Base-by-base conservation (phyloP, 208 protist genomes). In the Blastocrithidia nonstop region DNA sequence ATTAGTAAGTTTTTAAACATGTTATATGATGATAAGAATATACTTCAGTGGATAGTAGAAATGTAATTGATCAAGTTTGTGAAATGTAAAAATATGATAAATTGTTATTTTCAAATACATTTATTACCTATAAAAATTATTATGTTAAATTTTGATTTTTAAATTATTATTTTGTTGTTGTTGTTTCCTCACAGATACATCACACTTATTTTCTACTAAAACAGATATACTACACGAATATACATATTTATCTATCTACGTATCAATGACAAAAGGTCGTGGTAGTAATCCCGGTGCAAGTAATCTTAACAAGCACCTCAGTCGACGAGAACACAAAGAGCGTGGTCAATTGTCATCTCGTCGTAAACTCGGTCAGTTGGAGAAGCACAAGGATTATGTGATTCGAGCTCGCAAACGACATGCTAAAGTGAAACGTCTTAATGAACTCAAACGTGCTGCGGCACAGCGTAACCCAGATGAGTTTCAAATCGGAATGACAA, bases 351-450 rank as follows among this genome's bases (percentile, higher is more conserved):
- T 69, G 8, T 64, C 66, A 25, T 43, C 60, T 9, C 81, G 90
- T 13, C 57, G 72, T 45, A 71, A 88, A 40, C 66, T 96, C 1
- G 90, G 90, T 0, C 71, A 83, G 54, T 70, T 96, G 0, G 90
- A 96, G 52, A 96, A 96, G 63, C 79, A 93, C 53, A 93, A 93
- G 55, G 90, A 96, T 57, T 85, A 96, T 59, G 71, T 84, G 2
- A 50, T 89, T 28, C 71, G 90, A 15, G 61, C 87, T 5, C 74
- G 80, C 33, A 71, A 79, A 52, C 66, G 80, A 16, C 72, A 87
- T 35, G 54, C 56, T 0, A 94, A 94, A 51, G 64, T 89, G 9
- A 45, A 77, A 42, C 58, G 63, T 9, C 63, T 96, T 13, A 47
- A 71, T 37, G 29, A 83, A 31, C 59, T 96, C 22, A 83, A 88